A percentile compares a stretch with the other conserved stretches of the same genome.
phyloP scores from a whole-genome alignment of 495 filamentous ascomycete genomes.

The Aspergillus homomorphus region DNA sequence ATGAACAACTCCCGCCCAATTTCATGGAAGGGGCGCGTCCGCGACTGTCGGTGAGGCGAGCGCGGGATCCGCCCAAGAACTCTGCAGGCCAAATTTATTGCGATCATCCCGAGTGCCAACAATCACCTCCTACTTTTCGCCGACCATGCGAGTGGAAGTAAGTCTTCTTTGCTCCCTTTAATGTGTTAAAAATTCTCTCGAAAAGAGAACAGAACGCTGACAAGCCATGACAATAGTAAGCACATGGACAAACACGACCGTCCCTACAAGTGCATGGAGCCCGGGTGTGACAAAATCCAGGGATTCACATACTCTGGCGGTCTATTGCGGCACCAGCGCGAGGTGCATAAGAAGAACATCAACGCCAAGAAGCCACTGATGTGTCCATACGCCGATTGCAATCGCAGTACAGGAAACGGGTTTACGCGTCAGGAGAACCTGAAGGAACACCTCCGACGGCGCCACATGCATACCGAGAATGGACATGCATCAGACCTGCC shows the following conservation, averaged over 20 bases:
- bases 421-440: conserved; percentile 91
- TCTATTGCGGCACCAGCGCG: conserved; percentile 80
- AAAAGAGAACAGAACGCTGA: conserved; percentile 19
- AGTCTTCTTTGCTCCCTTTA: conserved; percentile 33
- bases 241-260: conserved; percentile 97
- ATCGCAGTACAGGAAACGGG: conserved; percentile 73
- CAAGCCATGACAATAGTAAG: conserved; percentile 56
- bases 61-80: conserved; percentile 60
- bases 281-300: conserved; percentile 79
- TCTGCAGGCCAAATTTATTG: conserved; percentile 68
- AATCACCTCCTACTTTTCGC: conserved; percentile 58
- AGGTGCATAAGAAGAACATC: conserved; percentile 84
- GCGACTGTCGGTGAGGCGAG: conserved; percentile 46
- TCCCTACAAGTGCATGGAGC: conserved; percentile 76
- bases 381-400: conserved; percentile 83
- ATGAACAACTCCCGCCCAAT: conserved; percentile 36
- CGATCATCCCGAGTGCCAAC: conserved; percentile 56
- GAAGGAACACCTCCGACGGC: conserved; percentile 84
- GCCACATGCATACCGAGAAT: conserved; percentile 60
- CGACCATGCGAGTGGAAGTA: conserved; percentile 93
- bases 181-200: not conserved
- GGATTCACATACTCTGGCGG: conserved; percentile 94
- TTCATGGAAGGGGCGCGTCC: conserved; percentile 44
- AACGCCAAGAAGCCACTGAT: conserved; percentile 77
- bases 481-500: conserved; percentile 35